Base-by-base conservation (phyloP, 345 rosid species). In the Citrus medica region DNA sequence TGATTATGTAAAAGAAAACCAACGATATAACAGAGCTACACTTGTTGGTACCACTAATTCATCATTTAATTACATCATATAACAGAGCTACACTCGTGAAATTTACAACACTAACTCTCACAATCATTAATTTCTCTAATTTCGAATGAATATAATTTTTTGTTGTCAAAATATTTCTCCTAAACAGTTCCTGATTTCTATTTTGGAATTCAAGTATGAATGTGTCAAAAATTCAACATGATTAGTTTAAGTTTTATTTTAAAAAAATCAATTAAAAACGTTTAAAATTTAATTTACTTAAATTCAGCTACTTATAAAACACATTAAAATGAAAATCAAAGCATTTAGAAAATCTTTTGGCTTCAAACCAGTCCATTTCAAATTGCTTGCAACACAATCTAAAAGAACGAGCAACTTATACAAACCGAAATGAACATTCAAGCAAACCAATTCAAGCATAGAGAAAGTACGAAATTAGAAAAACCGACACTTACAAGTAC, bases 401-500 rank as follows among this genome's bases (percentile, higher is more conserved):
- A 42, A 24, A 24, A 6, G 2, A 5, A 19, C 2, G 5, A 28
- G 14, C 2, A 64, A 64, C 19, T 14, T 30, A 64, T 16, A 63
- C 32, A 30, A 56, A 71, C 46, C 25, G 30, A 56, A 55, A 32
- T 30, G 12, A 71, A 5, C 24, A 51, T 51, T 33, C 59, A 63
- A 69, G 51, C 48, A 67, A 25, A 17, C 24, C 21, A 78, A 40
- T 40, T 40, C 24, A 70, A 33, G 68, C 51, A 70, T 46, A 37
- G 32, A 17, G 33, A 33, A 67, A 59, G 7, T 0, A 69, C 32
- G 62, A 53, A 75, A 56, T 17, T 48, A 61, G 38, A 65, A 19
- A 27, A 65, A 64, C 19, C 58, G 70, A 40, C 58, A 83, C 98
- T 91, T 85, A 96, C 99, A 96, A 76, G 80, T 96, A 94, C 21